Conservation (phyloP, 345 rosid genomes). For the Viola odorata region DNA sequence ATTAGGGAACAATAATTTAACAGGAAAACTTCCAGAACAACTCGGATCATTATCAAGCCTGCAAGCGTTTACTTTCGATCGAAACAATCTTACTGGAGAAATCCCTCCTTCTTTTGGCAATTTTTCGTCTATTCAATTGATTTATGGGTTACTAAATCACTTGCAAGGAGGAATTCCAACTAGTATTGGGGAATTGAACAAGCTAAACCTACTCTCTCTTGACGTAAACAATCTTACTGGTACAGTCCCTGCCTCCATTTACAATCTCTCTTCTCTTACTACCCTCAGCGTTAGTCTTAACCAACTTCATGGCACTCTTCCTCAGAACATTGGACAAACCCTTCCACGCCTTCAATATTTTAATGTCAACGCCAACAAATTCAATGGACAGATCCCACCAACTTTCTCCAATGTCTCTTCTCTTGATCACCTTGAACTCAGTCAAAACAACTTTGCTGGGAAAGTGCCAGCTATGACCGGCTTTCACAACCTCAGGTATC, state of each 20-base stretch:
- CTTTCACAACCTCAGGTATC: neutral
- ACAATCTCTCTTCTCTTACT: constrained; percentile 12
- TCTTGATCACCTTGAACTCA: neutral
- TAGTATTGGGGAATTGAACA: constrained; percentile 22
- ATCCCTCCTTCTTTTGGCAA: neutral
- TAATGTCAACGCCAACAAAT: neutral
- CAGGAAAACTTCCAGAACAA: constrained; percentile 23
- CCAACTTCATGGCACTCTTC: constrained; percentile 20
- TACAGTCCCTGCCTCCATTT: neutral
- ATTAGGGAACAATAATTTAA: constrained; percentile 18
- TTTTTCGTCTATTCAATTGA: neutral
- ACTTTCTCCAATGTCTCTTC: neutral
- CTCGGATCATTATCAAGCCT: constrained; percentile 21
- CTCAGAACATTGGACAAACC: neutral
- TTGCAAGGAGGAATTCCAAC: constrained; percentile 18
- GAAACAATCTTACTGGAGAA: constrained; percentile 22
- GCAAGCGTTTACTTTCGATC: neutral
- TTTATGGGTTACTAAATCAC: neutral
- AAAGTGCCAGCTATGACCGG: neutral
- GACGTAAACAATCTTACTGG: constrained; percentile 5
- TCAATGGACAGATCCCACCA: neutral
- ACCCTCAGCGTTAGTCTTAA: constrained; percentile 3
- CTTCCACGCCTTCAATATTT: constrained; percentile 6
- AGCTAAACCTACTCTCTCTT: neutral
- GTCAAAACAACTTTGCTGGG: neutral